Conservation (phyloP, 2,329 filamentous ascomycete genomes). For the Fusarium sp. region DNA sequence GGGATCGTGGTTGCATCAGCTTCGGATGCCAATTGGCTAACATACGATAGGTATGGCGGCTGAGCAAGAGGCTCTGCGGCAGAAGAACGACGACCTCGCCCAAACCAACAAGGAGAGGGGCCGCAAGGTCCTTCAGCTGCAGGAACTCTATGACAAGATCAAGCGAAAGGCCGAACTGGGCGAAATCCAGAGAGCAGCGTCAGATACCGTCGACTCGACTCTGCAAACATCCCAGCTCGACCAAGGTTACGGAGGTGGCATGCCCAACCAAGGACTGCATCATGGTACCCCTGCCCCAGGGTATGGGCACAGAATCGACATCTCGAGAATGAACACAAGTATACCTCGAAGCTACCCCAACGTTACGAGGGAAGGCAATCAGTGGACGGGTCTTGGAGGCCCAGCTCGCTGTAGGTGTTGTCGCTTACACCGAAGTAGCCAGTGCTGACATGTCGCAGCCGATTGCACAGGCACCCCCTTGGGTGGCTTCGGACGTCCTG, state of each 20-base stretch:
- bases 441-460: constrained; percentile 32
- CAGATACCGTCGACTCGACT: constrained; percentile 58
- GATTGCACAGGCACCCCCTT: constrained; percentile 19
- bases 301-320: constrained; percentile 36
- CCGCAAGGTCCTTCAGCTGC: constrained; percentile 77
- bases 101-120: constrained; percentile 79
- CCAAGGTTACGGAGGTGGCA: constrained; percentile 19
- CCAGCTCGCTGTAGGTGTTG: constrained; percentile 31
- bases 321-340: constrained; percentile 36
- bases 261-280: background rate
- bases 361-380: constrained; percentile 25
- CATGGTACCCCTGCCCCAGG: constrained; percentile 11
- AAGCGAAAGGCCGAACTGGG: constrained; percentile 70
- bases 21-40: constrained; percentile 14
- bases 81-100: constrained; percentile 81
- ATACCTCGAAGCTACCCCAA: constrained; percentile 28
- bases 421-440: too few relatives aligned
- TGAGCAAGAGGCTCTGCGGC: constrained; percentile 75
- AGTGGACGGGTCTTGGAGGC: constrained; percentile 37
- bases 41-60: constrained; percentile 65
- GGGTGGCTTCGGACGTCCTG: constrained; percentile 26
- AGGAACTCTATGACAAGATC: constrained; percentile 75
- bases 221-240: constrained; percentile 29
- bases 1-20: constrained; percentile 35
- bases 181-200: constrained; percentile 70